Percentiles rank a stretch among this genome's conserved stretches.
Conservation (phyloP, 164 flowering plant species). For the Nymphaea colorata region DNA sequence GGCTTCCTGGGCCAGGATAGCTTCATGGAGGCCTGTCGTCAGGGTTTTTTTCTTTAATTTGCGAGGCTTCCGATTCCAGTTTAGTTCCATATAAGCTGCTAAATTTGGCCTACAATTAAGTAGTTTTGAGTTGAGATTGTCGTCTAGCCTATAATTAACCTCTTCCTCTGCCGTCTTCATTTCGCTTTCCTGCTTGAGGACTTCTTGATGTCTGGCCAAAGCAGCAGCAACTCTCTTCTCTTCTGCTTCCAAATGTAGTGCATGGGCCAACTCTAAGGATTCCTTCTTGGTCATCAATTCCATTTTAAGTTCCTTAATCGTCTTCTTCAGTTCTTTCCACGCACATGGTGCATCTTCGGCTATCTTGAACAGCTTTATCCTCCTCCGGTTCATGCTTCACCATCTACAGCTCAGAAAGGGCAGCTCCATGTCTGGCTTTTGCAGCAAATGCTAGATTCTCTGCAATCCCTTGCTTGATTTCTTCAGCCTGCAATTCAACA, state of each 20-base stretch:
- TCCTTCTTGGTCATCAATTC: constrained; percentile 73
- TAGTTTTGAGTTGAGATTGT: constrained; percentile 55
- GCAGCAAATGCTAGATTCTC: constrained; percentile 78
- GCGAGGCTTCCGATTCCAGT: constrained; percentile 27
- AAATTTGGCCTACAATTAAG: constrained; percentile 57
- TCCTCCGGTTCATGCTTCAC: constrained; percentile 77
- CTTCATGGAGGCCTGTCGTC: constrained; percentile 12
- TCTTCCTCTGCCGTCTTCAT: constrained; percentile 76
- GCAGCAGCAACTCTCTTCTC: constrained; percentile 73
- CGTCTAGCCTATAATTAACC: constrained; percentile 36
- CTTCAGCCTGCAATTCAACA: constrained; percentile 60
- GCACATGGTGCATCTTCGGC: constrained; percentile 54
- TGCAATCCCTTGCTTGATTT: constrained; percentile 77
- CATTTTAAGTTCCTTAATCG: constrained; percentile 68
- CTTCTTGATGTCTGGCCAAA: constrained; percentile 67
- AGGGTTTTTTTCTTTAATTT: constrained; percentile 6
- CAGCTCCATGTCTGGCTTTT: constrained; percentile 53
- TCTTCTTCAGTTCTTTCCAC: constrained; percentile 61
- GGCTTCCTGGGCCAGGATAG: constrained; percentile 30
- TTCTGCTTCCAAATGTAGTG: constrained; percentile 81
- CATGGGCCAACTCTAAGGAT: constrained; percentile 69
- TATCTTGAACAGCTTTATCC: constrained; percentile 35
- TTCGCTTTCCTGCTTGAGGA: constrained; percentile 63
- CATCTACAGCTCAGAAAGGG: constrained; percentile 52
- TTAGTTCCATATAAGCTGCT: constrained; percentile 72